Percentiles rank a stretch among this genome's conserved stretches.
These are phyloP conservation scores for Secale cereale DNA, from an alignment of 176 grass and related monocot genomes.

Conservation along the genomic window DNA sequence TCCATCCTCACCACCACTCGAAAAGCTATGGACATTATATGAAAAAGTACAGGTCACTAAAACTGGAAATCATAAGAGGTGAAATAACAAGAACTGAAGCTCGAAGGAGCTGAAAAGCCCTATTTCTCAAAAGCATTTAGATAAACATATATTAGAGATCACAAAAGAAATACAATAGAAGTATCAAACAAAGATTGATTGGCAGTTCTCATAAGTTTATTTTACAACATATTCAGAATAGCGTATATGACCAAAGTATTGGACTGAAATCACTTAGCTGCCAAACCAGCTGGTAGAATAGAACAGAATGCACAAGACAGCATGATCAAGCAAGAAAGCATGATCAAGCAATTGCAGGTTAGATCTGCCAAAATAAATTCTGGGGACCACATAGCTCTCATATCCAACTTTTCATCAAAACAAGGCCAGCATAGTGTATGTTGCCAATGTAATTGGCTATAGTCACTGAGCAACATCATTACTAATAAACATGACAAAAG, in stretches of 20 bases:
- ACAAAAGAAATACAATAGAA: neutral
- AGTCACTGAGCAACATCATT: slow-evolving; percentile 35
- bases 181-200: neutral
- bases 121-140: neutral
- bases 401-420: slow-evolving; percentile 23
- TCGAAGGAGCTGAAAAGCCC: neutral
- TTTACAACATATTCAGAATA: slow-evolving; percentile 47
- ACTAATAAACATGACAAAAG: neutral
- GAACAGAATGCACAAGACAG: neutral
- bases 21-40: slow-evolving; percentile 40
- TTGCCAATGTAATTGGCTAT: slow-evolving; percentile 31
- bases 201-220: slow-evolving; percentile 23
- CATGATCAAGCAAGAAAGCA: neutral
- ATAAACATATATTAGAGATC: neutral
- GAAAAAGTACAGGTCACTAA: neutral
- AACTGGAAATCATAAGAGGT: neutral
- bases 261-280: slow-evolving; percentile 30
- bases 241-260: slow-evolving; percentile 48
- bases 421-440: slow-evolving; percentile 41
- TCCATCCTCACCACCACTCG: slow-evolving; percentile 92
- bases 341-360: neutral
- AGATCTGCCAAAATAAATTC: neutral
- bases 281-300: neutral
- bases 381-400: slow-evolving; percentile 30
- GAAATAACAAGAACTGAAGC: neutral